phyloP scores from a whole-genome alignment of 177 flowering plant species.

The Telopea speciosissima region DNA sequence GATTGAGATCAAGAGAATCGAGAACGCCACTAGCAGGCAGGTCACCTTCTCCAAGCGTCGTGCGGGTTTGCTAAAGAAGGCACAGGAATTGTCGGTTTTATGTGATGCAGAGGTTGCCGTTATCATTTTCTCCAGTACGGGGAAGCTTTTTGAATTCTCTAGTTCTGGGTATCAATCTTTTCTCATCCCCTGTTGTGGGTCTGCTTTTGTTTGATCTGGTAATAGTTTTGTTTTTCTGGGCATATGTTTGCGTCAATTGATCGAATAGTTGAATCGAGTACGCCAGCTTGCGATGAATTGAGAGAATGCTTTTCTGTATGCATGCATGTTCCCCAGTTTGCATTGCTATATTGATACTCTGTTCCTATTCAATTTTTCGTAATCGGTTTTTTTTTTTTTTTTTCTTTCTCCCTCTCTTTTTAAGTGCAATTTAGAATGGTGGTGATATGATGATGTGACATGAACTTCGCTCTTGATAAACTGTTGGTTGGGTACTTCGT shows the following conservation, averaged over 20 bases:
- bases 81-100: constrained; percentile 52
- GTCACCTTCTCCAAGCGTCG: constrained; percentile 68
- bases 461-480: background rate
- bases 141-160: constrained; percentile 63
- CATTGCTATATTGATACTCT: background rate
- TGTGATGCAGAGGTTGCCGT: constrained; percentile 73
- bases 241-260: no score
- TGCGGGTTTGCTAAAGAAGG: constrained; percentile 59
- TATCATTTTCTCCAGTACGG: constrained; percentile 61
- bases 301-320: background rate
- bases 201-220: background rate
- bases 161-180: constrained; percentile 37
- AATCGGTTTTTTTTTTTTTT: no score
- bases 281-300: background rate
- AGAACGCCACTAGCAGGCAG: constrained; percentile 61
- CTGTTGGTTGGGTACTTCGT: background rate
- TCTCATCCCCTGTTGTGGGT: background rate
- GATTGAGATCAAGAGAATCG: constrained; percentile 69
- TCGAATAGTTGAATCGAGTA: background rate
- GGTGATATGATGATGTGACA: background rate
- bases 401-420: no score
- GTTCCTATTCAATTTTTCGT: background rate
- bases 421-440: background rate
- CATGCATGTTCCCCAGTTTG: background rate
- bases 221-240: no score